Evolutionary conservation across 169 alveolate species (phyloP), one percentile per base, ranked within the genome.

Genomic region (Plasmodium vivax): DNA sequence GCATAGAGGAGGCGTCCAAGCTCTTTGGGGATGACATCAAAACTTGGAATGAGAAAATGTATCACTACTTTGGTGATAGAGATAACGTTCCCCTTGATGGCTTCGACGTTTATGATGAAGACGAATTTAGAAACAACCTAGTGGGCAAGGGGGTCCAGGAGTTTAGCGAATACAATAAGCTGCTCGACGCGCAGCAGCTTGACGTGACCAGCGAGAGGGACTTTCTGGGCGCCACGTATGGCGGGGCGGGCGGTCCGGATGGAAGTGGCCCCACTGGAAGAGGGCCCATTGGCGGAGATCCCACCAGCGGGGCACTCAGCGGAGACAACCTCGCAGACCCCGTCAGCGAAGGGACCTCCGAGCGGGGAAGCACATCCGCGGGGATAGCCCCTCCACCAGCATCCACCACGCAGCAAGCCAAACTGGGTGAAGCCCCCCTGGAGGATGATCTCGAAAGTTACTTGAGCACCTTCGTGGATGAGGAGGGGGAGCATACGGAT

Each of bases 21-120:
- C 56, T 88, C 32, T 88, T 88, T 80, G 94, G 94, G n/a, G 94
- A 88, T 34, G 91, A 88, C 23, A 88, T 88, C 10, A 88, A 68
- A 41, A 80, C 87, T 7, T 88, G 94, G 94, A 81, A 88, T 38
- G 94, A 88, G 62, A 88, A 88, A 88, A 88, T 88, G 94, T 88
- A 88, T 43, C 80, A 88, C 54, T 88, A 88, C 43, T 88, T 88
- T 79, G 94, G 94, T 10, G 83, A 85, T 19, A 77, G 47, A 36
- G 94, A 88, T 12, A 62, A 62, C 19, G 68, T 88, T 36, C 47
- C 90, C 23, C 58, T 88, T 8, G 94, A 88, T 12, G 83, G 83
- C 19, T 56, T 88, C 72, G 54, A 56, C 9, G 80, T 88, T 62
- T 88, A 88, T 80, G 94, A 88, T 62, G 74, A 88, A 7, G 54